Conservation (phyloP, 805 yeast genomes). For the Saccharomyces jurei region DNA sequence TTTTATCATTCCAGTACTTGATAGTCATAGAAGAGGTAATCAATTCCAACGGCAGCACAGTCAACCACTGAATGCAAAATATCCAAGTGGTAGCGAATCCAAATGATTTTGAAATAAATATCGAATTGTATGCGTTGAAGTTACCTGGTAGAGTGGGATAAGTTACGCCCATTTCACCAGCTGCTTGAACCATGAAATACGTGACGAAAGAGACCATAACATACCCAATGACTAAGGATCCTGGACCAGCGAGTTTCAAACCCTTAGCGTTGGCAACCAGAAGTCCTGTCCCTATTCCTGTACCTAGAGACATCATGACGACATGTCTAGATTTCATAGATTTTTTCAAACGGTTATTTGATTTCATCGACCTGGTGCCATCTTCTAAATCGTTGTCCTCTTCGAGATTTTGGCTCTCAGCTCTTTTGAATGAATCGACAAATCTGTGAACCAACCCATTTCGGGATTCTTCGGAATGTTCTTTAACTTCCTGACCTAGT, state of each 20-base stretch:
- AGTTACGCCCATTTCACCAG: slow-evolving; percentile 36
- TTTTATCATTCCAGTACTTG: slow-evolving; percentile 40
- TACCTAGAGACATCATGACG: slow-evolving; percentile 72
- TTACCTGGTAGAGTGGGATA: slow-evolving; percentile 35
- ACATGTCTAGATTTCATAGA: slow-evolving; percentile 39
- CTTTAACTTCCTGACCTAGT: background rate
- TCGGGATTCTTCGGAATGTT: background rate
- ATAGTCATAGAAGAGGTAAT: slow-evolving; percentile 51
- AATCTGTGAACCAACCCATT: slow-evolving; percentile 5
- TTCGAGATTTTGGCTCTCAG: slow-evolving; percentile 5
- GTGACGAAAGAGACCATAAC: slow-evolving; percentile 51
- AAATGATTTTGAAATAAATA: slow-evolving; percentile 54
- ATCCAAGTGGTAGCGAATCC: slow-evolving; percentile 72
- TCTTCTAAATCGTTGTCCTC: slow-evolving; percentile 14
- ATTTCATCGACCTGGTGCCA: slow-evolving; percentile 10
- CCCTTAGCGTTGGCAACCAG: slow-evolving; percentile 48
- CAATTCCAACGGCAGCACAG: slow-evolving; percentile 57
- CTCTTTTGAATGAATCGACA: slow-evolving; percentile 3
- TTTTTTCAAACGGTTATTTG: slow-evolving; percentile 12
- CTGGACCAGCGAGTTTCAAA: slow-evolving; percentile 39
- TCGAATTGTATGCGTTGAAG: slow-evolving; percentile 33
- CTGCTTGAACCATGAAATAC: slow-evolving; percentile 48
- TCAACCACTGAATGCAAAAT: slow-evolving; percentile 55
- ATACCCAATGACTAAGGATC: slow-evolving; percentile 45
- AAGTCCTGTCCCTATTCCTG: slow-evolving; percentile 74